phyloP scores from a whole-genome alignment of 345 rosid genomes.

The Rhizophora mangle region DNA sequence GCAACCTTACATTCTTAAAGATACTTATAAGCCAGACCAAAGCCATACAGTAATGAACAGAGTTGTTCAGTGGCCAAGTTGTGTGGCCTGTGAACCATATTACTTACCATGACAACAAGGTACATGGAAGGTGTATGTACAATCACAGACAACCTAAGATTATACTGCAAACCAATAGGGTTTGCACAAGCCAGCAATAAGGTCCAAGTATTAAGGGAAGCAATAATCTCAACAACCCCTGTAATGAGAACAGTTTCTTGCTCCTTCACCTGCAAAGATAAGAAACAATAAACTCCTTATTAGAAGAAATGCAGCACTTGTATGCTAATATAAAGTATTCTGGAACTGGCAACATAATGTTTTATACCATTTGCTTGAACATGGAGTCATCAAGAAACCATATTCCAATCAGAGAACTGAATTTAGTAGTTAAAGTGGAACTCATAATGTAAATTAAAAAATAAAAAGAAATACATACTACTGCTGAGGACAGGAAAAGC shows the following conservation, averaged over 20 bases:
- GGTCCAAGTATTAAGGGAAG: conserved; percentile 93
- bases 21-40: too few species aligned
- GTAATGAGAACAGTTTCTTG: conserved; percentile 93
- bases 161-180: conserved; percentile 93
- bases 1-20: too few species aligned
- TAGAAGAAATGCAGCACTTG: background rate
- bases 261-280: conserved; percentile 75
- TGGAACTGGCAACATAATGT: background rate
- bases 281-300: conserved; percentile 7
- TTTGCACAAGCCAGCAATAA: conserved; percentile 93
- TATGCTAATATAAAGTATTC: background rate
- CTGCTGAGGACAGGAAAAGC: conserved; percentile 5
- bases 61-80: too few species aligned
- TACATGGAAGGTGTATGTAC: conserved; percentile 91
- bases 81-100: background rate
- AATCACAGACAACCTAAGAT: conserved; percentile 83
- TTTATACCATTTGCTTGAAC: background rate
- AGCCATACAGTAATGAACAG: too few species aligned
- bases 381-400: conserved; percentile 7
- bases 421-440: background rate
- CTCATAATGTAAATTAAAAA: background rate
- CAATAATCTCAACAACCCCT: conserved; percentile 96
- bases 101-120: conserved; percentile 76
- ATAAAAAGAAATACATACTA: background rate
- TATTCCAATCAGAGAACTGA: background rate